A percentile compares a stretch with the other conserved stretches of the same genome.
phyloP scores from a whole-genome alignment of 306 rosid species.

The Gynostemma pentaphyllum region DNA sequence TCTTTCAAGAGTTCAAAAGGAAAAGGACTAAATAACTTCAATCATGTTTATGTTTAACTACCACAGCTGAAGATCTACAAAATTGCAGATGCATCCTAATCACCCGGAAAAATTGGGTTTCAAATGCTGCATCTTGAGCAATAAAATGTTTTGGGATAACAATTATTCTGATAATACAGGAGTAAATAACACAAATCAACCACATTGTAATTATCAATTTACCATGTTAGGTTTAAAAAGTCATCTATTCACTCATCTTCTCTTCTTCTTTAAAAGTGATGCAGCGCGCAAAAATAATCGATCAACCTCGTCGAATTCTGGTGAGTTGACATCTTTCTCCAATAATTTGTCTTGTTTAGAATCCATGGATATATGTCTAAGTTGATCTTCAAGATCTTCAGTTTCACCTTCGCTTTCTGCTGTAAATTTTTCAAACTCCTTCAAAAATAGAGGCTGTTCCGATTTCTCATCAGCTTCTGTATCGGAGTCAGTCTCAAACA shows the following conservation, averaged over 20 bases:
- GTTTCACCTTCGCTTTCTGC: conserved; percentile 27
- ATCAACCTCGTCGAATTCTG: conserved; percentile 74
- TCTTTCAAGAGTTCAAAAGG: no score
- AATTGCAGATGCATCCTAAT: not conserved
- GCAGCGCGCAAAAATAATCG: conserved; percentile 58
- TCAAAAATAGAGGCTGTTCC: conserved; percentile 63
- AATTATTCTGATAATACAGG: no score
- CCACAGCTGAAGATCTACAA: no score
- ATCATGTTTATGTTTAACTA: no score
- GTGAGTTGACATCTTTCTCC: conserved; percentile 23
- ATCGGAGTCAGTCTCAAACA: conserved; percentile 68
- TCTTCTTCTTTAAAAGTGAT: conserved; percentile 52
- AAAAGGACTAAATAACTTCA: no score
- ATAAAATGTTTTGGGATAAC: not conserved
- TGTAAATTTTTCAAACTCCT: conserved; percentile 56
- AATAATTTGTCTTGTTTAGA: conserved; percentile 22
- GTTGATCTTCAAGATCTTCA: conserved; percentile 63
- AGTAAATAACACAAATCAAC: no score
- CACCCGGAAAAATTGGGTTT: not conserved
- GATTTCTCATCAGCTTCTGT: conserved; percentile 28
- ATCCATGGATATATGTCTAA: conserved; percentile 44
- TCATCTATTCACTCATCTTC: conserved; percentile 20
- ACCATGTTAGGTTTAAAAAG: not conserved
- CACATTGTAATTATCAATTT: not conserved
- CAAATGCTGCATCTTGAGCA: not conserved